Evolutionary conservation across 371 early-diverging fungal genomes (phyloP).

Genomic region (Mucor saturninus): DNA sequence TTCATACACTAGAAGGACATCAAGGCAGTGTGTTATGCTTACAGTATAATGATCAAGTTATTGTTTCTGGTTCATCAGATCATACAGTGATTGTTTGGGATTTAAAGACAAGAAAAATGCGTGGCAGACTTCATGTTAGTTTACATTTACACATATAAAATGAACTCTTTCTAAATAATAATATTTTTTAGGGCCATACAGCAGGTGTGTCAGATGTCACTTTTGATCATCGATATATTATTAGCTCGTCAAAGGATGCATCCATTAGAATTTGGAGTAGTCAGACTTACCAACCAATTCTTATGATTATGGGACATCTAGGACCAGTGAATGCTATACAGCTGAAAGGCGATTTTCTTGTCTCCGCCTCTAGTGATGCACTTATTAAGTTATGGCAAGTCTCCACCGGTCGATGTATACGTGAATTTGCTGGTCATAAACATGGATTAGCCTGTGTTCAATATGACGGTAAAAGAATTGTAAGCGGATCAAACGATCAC

Average conservation of each 20-base stretch:
- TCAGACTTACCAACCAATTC: constrained; percentile 55
- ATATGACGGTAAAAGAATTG: constrained; percentile 87
- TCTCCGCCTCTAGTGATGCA: constrained; percentile 88
- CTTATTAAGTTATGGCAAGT: constrained; percentile 89
- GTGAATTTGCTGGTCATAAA: constrained; percentile 75
- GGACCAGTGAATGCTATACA: constrained; percentile 92
- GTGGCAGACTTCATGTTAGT: constrained; percentile 34
- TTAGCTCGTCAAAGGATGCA: constrained; percentile 92
- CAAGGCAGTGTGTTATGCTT: constrained; percentile 89
- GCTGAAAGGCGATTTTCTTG: constrained; percentile 66
- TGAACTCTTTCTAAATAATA: background rate
- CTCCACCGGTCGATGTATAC: constrained; percentile 65
- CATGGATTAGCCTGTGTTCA: constrained; percentile 94
- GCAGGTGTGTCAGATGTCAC: constrained; percentile 81
- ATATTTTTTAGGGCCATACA: constrained; percentile 62
- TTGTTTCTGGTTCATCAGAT: constrained; percentile 95
- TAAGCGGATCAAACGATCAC: constrained; percentile 94
- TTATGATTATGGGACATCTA: constrained; percentile 79
- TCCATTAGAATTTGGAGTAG: constrained; percentile 87
- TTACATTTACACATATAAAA: background rate
- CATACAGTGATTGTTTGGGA: constrained; percentile 89
- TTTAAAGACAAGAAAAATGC: constrained; percentile 49
- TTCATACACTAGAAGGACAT: constrained; percentile 84
- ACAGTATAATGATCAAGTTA: constrained; percentile 75
- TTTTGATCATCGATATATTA: constrained; percentile 75